phyloP scores from a whole-genome alignment of 2,329 filamentous ascomycete species.

The Dryadomyces sulphureus region DNA sequence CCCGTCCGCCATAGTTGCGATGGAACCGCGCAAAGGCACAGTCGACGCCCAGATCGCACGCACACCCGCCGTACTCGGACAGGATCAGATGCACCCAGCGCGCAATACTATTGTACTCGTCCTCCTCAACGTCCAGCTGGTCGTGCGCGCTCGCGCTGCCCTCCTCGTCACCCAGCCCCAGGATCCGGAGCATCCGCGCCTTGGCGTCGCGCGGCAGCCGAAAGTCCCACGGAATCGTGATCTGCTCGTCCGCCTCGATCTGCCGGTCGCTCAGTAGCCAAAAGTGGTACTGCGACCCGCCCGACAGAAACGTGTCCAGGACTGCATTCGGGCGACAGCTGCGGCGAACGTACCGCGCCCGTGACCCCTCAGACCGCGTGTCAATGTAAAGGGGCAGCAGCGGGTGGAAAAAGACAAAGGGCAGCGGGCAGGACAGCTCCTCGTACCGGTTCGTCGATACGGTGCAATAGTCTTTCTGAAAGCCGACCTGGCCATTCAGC shows the following conservation, averaged over 20 bases:
- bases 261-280: constrained; percentile 76
- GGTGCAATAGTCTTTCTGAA: constrained; percentile 57
- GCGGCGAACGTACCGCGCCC: constrained; percentile 75
- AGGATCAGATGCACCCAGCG: constrained; percentile 56
- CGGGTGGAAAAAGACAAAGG: constrained; percentile 79
- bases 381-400: constrained; percentile 85
- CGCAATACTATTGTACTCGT: constrained; percentile 44
- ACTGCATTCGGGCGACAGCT: constrained; percentile 86
- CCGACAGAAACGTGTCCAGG: constrained; percentile 73
- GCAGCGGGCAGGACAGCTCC: constrained; percentile 47
- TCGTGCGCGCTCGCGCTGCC: constrained; percentile 21
- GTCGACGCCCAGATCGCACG: constrained; percentile 49
- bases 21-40: constrained; percentile 52
- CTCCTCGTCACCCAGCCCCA: constrained; percentile 50
- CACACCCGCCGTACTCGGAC: constrained; percentile 67
- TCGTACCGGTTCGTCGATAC: constrained; percentile 53
- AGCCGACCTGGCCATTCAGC: constrained; percentile 63
- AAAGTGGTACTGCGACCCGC: constrained; percentile 70
- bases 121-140: constrained; percentile 40
- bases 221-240: constrained; percentile 55
- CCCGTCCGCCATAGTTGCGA: constrained; percentile 36
- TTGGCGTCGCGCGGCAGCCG: constrained; percentile 40
- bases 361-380: constrained; percentile 72
- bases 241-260: constrained; percentile 50
- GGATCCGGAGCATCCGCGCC: constrained; percentile 38